Base-by-base conservation (phyloP, 805 yeast species). In the Pichia cabralensis region DNA sequence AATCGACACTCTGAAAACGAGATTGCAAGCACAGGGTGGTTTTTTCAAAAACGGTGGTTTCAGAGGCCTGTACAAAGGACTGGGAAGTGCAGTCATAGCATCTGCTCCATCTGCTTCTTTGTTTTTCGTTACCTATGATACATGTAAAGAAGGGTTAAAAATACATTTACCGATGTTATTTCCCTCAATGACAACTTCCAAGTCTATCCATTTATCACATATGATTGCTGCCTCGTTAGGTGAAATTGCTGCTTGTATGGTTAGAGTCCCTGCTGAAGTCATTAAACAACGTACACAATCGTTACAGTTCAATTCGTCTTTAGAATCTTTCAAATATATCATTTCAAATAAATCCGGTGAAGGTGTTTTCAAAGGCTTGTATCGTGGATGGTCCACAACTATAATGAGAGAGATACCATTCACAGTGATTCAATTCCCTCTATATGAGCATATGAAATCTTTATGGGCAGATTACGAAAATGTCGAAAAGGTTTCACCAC, bases 241-340 rank as follows among this genome's bases (percentile, higher is more conserved):
- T 38, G 99, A 92, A 52, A 65, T 86, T 12, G 80, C 92, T 1
- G 98, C 98, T 0, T 92, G 99, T 56, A 58, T 80, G 38, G 92
- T 92, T 2, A 67, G 99, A 38, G 99, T 92, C 1, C 99, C 99
- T 0, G 94, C 95, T 0, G 99, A 92, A 53, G 94, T 92, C 18
- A 76, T 92, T 47, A 92, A 92, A 58, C 98, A 92, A 60, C 67
- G 96, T 38, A 82, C 97, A 1, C 99, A 92, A 56, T 75, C 95
- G 0, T 62, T 75, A 26, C 67, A 64, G 31, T 62, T 65, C 47
- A 55, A 60, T 26, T 59, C 74, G 1, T 84, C 96, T 8, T 65
- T 66, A 55, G 73, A 73, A 30, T 81, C 95, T 11, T 67, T 92
- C 40, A 65, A 64, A 46, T 63, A 69, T 35, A 62, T 89, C 26